phyloP scores from a whole-genome alignment of 768 basidiomycete species.

The Leccinum rimulosum region DNA sequence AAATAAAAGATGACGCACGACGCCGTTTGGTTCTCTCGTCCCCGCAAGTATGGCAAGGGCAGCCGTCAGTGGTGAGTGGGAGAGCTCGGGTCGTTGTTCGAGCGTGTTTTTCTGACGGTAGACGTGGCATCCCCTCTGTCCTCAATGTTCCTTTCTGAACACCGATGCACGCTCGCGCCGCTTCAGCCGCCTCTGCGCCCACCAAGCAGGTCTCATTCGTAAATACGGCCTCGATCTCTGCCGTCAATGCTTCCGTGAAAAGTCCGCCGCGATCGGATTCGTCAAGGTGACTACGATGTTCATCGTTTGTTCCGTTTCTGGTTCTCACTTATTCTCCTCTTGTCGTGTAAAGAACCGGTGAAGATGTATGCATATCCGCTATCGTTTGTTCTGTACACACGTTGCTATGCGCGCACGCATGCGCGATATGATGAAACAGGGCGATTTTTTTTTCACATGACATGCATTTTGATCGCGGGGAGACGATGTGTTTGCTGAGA shows the following conservation, averaged over 20 bases:
- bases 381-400: not conserved
- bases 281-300: slow-evolving; percentile 60
- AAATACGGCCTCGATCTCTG: slow-evolving; percentile 97
- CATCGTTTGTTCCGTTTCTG: not conserved
- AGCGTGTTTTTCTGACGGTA: not conserved
- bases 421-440: slow-evolving; percentile 17
- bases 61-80: slow-evolving; percentile 83
- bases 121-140: not conserved
- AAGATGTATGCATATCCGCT: slow-evolving; percentile 21
- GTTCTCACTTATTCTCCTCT: not conserved
- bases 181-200: slow-evolving; percentile 87
- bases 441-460: not conserved
- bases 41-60: slow-evolving; percentile 93
- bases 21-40: slow-evolving; percentile 96
- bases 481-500: not conserved
- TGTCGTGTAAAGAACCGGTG: slow-evolving; percentile 40
- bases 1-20: slow-evolving; percentile 99
- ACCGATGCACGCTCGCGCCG: not conserved
- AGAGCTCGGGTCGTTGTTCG: not conserved
- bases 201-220: slow-evolving; percentile 97
- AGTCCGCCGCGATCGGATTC: slow-evolving; percentile 90
- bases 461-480: not conserved
- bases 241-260: slow-evolving; percentile 98
- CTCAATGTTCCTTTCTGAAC: not conserved
- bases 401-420: not conserved